A percentile compares a stretch with the other conserved stretches of the same genome.
Evolutionary conservation across 1,139 yeast species (phyloP).

Genomic region (Yamadazyma diospyri): DNA sequence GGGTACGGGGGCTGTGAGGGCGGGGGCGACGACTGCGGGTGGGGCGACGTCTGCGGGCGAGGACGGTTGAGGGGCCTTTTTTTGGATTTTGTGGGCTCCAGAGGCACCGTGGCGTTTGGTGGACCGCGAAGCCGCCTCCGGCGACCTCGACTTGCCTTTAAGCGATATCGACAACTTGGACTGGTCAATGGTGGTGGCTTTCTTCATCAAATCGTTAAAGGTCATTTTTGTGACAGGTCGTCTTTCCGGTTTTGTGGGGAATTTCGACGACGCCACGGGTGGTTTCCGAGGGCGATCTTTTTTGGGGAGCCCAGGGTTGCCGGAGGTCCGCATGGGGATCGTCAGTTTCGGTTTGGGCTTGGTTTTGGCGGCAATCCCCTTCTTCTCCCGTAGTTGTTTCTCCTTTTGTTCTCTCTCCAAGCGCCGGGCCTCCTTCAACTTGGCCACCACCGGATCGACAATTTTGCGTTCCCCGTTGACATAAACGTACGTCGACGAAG

Average conservation of each 20-base stretch:
- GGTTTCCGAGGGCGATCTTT: conserved; percentile 9
- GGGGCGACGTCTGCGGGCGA: too few species aligned
- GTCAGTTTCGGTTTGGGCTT: conserved; percentile 13
- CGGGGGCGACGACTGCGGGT: conserved; percentile 10
- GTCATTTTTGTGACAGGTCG: conserved; percentile 46
- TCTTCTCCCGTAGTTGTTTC: conserved; percentile 26
- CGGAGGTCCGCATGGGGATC: conserved; percentile 12
- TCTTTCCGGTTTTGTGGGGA: conserved; percentile 9
- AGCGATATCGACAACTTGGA: conserved; percentile 36
- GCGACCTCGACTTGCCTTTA: conserved; percentile 28
- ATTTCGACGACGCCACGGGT: conserved; percentile 5
- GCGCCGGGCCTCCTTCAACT: conserved; percentile 63
- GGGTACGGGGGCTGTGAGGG: conserved; percentile 23
- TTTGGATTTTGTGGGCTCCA: neutral
- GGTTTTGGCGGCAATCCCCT: conserved; percentile 20
- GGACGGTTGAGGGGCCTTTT: neutral
- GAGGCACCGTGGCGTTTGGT: neutral
- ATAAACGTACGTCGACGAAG: conserved; percentile 12
- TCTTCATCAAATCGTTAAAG: conserved; percentile 66
- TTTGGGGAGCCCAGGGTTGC: conserved; percentile 1
- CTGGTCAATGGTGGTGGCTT: conserved; percentile 52
- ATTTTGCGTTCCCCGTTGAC: conserved; percentile 13
- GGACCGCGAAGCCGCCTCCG: conserved; percentile 3
- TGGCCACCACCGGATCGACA: conserved; percentile 54
- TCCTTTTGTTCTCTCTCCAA: conserved; percentile 49